These are phyloP conservation scores for Arxiozyma heterogenica DNA, from an alignment of 1,139 yeast genomes.

Conservation along the genomic window DNA sequence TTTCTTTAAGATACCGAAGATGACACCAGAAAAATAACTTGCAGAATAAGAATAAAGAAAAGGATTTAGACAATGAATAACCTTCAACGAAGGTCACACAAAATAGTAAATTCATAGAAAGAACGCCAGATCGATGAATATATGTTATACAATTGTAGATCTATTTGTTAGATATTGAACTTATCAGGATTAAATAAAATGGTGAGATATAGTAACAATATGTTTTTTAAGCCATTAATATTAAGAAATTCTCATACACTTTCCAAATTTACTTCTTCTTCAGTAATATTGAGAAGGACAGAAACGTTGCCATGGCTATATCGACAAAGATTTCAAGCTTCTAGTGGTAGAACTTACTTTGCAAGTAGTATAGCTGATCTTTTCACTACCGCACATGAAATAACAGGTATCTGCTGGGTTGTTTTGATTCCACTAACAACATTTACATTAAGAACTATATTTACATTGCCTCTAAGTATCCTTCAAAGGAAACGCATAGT, in stretches of 20 bases:
- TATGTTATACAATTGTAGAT: no score
- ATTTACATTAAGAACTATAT: conserved; percentile 47
- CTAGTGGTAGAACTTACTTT: neutral
- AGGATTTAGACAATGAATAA: no score
- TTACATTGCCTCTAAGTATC: conserved; percentile 75
- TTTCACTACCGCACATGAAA: conserved; percentile 37
- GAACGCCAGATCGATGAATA: no score
- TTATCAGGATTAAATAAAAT: neutral
- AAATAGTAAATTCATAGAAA: no score
- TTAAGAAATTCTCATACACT: neutral
- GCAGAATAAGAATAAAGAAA: neutral
- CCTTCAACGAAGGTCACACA: no score
- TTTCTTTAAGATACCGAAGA: neutral
- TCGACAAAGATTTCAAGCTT: neutral
- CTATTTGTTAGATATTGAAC: no score
- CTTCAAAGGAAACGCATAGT: conserved; percentile 59
- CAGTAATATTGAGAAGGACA: neutral
- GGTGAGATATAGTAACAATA: neutral
- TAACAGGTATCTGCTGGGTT: conserved; percentile 74
- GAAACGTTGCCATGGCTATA: neutral
- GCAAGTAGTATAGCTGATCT: conserved; percentile 14
- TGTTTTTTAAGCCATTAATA: neutral
- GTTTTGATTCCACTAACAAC: conserved; percentile 70
- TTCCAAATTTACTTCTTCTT: neutral
- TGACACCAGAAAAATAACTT: neutral